phyloP scores from a whole-genome alignment of 2,329 filamentous ascomycete genomes.

The Neonectria ditissima region DNA sequence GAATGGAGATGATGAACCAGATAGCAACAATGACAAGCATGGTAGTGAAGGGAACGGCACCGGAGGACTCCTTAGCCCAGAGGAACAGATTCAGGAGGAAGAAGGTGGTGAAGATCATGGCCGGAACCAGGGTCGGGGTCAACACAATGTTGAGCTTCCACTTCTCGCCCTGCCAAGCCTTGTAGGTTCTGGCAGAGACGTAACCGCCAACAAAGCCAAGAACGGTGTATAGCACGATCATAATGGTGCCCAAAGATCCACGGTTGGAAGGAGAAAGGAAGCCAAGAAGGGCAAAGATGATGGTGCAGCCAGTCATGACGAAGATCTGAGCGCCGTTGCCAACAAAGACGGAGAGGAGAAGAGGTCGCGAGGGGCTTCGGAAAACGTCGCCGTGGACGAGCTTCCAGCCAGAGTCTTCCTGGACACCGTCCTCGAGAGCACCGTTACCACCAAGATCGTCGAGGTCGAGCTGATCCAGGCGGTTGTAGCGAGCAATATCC shows the following conservation, averaged over 20 bases:
- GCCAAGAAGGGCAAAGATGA: constrained; percentile 90
- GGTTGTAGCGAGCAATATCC: constrained; percentile 97
- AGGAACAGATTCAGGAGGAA: constrained; percentile 97
- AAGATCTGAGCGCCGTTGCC: constrained; percentile 97
- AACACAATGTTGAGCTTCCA: constrained; percentile 95
- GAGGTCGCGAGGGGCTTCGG: constrained; percentile 83
- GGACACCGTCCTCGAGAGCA: constrained; percentile 88
- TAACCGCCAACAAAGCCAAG: constrained; percentile 95
- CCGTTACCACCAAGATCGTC: constrained; percentile 88
- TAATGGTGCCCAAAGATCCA: constrained; percentile 91
- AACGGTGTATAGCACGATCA: constrained; percentile 92
- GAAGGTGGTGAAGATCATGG: constrained; percentile 86
- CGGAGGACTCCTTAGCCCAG: constrained; percentile 91
- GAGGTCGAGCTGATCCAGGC: constrained; percentile 88
- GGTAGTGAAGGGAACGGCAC: constrained; percentile 94
- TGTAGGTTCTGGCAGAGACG: constrained; percentile 90
- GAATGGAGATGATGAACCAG: constrained; percentile 97
- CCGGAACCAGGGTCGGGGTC: constrained; percentile 88
- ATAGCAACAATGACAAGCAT: constrained; percentile 95
- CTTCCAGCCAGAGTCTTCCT: constrained; percentile 99
- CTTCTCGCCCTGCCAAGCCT: constrained; percentile 88
- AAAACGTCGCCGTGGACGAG: constrained; percentile 98
- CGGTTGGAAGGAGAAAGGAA: constrained; percentile 97
- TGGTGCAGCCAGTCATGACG: constrained; percentile 96
- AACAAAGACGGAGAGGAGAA: constrained; percentile 87